Percentiles rank a stretch among this genome's conserved stretches.
Evolutionary conservation across 768 basidiomycete species (phyloP).

Genomic region (Podaxis sp.): DNA sequence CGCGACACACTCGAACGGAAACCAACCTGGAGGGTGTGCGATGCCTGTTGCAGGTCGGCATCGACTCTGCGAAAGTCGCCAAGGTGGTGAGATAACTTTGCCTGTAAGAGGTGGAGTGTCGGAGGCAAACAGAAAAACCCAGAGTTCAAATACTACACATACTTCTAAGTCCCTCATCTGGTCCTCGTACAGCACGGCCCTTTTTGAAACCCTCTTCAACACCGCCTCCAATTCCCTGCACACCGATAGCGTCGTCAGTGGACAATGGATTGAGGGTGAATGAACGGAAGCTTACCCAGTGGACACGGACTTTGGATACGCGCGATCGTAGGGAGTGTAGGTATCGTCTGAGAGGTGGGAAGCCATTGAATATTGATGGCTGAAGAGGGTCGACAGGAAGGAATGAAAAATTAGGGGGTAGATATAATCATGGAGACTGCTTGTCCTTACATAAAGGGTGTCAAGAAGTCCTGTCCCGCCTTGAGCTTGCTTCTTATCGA

Average conservation of each 20-base stretch:
- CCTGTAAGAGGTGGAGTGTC: conserved; percentile 30
- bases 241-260: conserved; percentile 1
- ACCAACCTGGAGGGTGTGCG: conserved; percentile 54
- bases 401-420: background rate
- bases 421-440: conserved; percentile 15
- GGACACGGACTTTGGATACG: conserved; percentile 15
- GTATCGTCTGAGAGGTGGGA: background rate
- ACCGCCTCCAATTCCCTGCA: conserved; percentile 42
- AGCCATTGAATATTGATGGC: background rate
- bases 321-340: background rate
- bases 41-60: conserved; percentile 60
- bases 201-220: conserved; percentile 42
- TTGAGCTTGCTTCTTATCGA: conserved; percentile 27
- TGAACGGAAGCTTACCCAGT: conserved; percentile 18
- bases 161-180: conserved; percentile 65
- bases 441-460: conserved; percentile 21
- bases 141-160: background rate
- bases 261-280: background rate
- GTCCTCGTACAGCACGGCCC: conserved; percentile 44
- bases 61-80: conserved; percentile 76
- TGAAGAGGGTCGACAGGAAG: conserved; percentile 3
- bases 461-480: conserved; percentile 15
- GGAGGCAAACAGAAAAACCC: background rate
- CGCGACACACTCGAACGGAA: background rate
- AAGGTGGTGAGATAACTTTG: conserved; percentile 62